Evolutionary conservation across 768 basidiomycete species (phyloP), one percentile per base, ranked within the genome.

Genomic region (Phaeolepiota aurea): DNA sequence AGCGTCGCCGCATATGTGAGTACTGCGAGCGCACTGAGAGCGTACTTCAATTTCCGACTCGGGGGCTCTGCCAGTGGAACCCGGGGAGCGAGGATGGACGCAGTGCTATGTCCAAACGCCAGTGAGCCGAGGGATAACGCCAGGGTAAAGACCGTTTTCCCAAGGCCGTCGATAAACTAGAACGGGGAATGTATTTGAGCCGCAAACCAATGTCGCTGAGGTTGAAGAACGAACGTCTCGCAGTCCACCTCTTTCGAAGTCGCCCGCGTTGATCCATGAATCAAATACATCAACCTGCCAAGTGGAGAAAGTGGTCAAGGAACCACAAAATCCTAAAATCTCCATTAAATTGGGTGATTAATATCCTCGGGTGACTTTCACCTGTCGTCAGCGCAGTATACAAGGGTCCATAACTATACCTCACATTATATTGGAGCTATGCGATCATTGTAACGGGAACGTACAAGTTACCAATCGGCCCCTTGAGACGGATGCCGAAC

Each of bases 271-370:
- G 1, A 83, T 68, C 79, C 92, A 98, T 0, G 90, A 85, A 40
- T 72, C 60, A 53, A 94, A 98, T 0, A 90, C 61, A 45, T 93
- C 88, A 7, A 87, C 55, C 59, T 97, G 89, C 96, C 96, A 98
- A 25, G 82, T 76, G 12, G 93, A 96, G 66, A 98, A 98, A 2
- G 92, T 97, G 7, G 96, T 99, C 50, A 98, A 61, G 1, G 90
- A 94, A 2, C 94, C 96, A 54, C 96, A 98, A 59, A 97, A 90
- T 11, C 90, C 92, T 83, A 31, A n/a, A n/a, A 12, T 20, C 11
- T 12, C 12, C 12, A 21, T 42, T n/a, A 40, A 40, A 40, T 40
- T 7, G 7, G 25, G 9, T 16, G 18, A 35, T 40, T 9, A 38
- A 22, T 10, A 10, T 5, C 12, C 20, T 18, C 19, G 9, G 18